A percentile compares a stretch with the other conserved stretches of the same genome.
phyloP scores from a whole-genome alignment of 169 alveolate species.

The Cryptosporidium parvum region DNA sequence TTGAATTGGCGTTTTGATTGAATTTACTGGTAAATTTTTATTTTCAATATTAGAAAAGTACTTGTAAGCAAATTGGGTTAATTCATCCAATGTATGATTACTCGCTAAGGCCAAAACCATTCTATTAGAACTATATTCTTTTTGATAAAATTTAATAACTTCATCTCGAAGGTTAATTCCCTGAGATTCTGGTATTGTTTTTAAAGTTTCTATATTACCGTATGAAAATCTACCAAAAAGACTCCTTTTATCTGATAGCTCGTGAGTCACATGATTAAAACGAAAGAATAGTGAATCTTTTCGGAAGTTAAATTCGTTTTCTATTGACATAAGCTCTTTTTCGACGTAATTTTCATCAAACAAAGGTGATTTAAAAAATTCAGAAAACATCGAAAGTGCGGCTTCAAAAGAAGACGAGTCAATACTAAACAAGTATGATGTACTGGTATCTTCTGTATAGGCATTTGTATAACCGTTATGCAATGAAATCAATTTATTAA shows the following conservation, averaged over 20 bases:
- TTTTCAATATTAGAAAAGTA: slow-evolving; percentile 46
- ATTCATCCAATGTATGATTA: slow-evolving; percentile 77
- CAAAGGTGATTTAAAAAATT: slow-evolving; percentile 84
- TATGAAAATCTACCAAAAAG: slow-evolving; percentile 77
- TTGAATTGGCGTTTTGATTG: slow-evolving; percentile 15
- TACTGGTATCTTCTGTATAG: slow-evolving; percentile 77
- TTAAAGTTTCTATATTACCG: slow-evolving; percentile 82
- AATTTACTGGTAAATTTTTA: slow-evolving; percentile 1
- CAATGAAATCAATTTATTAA: slow-evolving; percentile 18
- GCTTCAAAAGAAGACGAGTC: slow-evolving; percentile 78
- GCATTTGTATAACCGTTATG: slow-evolving; percentile 87
- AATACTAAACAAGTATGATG: slow-evolving; percentile 81
- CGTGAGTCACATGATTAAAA: slow-evolving; percentile 20
- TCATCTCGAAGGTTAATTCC: slow-evolving; percentile 80
- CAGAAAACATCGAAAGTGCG: slow-evolving; percentile 83
- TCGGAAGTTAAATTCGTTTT: slow-evolving; percentile 81
- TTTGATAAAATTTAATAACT: slow-evolving; percentile 78
- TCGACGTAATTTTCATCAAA: slow-evolving; percentile 81
- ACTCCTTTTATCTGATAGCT: slow-evolving; percentile 66
- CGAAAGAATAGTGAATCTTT: slow-evolving; percentile 63
- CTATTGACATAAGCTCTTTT: slow-evolving; percentile 85
- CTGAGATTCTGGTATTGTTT: slow-evolving; percentile 36
- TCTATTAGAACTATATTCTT: slow-evolving; percentile 82
- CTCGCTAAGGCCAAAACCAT: slow-evolving; percentile 82
- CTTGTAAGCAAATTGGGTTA: slow-evolving; percentile 1